A percentile compares a stretch with the other conserved stretches of the same genome.
Conservation (phyloP, 331 rosid species). For the Quercus lobata region DNA sequence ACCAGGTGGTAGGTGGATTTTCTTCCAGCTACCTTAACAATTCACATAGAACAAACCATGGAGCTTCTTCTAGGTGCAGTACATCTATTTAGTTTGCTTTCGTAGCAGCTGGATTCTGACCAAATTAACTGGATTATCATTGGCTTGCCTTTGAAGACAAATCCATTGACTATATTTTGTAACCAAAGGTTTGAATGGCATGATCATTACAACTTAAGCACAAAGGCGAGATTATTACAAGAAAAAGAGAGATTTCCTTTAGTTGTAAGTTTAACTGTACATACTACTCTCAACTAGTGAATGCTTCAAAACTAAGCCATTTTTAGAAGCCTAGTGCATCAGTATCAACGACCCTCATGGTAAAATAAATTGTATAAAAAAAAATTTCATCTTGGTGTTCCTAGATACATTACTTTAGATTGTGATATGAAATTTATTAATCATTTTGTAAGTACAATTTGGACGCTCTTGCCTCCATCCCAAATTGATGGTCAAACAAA, state of each 20-base stretch:
- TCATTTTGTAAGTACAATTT: too few species aligned
- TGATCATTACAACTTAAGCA: not conserved
- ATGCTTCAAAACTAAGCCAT: not conserved
- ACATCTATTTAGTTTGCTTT: constrained; percentile 39
- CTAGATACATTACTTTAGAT: not conserved
- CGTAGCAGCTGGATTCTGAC: constrained; percentile 62
- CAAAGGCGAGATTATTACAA: not conserved
- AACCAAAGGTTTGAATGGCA: constrained; percentile 1
- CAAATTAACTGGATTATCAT: constrained; percentile 77
- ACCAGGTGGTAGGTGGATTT: not conserved
- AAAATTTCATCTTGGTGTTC: not conserved
- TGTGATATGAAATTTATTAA: not conserved
- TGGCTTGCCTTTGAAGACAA: constrained; percentile 78
- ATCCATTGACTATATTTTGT: constrained; percentile 80
- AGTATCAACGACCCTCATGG: not conserved
- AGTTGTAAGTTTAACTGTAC: not conserved
- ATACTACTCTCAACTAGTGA: not conserved
- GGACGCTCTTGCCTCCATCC: too few species aligned
- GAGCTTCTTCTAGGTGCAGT: not conserved
- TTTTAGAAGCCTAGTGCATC: not conserved
- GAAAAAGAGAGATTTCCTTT: not conserved
- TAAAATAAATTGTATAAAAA: not conserved
- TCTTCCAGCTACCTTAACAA: not conserved
- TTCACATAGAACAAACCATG: not conserved
- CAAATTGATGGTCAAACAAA: not conserved